These are phyloP conservation scores for Anthostomella pinea DNA, from an alignment of 2,329 filamentous ascomycete genomes.

Conservation along the genomic window DNA sequence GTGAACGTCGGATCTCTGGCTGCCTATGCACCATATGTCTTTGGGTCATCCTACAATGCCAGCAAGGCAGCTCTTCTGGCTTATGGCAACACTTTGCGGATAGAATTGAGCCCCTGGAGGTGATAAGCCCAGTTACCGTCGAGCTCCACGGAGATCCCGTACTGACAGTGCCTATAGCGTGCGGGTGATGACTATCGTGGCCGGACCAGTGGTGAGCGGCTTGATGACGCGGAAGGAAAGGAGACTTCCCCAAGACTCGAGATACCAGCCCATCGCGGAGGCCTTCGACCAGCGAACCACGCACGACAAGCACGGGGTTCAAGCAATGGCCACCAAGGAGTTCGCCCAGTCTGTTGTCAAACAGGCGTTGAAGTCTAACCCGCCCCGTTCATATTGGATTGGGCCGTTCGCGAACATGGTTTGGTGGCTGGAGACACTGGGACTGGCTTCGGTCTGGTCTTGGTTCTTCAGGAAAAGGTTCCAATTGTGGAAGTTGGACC, in stretches of 20 bases:
- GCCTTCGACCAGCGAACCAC: constrained; percentile 12
- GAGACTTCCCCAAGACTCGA: constrained; percentile 8
- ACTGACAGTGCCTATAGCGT: constrained; percentile 4
- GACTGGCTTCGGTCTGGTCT: constrained; percentile 9
- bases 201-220: constrained; percentile 13
- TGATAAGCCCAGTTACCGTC: not conserved
- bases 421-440: constrained; percentile 14
- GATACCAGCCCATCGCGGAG: constrained; percentile 11
- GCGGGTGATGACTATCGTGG: constrained; percentile 11
- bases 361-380: constrained; percentile 7
- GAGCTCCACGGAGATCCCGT: not conserved
- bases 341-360: constrained; percentile 10
- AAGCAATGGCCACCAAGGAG: constrained; percentile 11
- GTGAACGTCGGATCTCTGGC: constrained; percentile 11
- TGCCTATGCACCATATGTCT: constrained; percentile 14
- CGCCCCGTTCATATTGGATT: constrained; percentile 11
- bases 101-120: constrained; percentile 15
- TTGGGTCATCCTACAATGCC: constrained; percentile 15
- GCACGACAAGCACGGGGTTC: constrained; percentile 10
- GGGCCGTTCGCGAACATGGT: constrained; percentile 10
- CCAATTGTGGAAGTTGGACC: constrained; percentile 11
- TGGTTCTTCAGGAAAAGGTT: constrained; percentile 14
- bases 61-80: constrained; percentile 16
- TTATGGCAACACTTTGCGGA: constrained; percentile 14
- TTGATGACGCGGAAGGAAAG: constrained; percentile 11